phyloP scores from a whole-genome alignment of 148 eudicot species.

The Amaranthus hypochondriacus region DNA sequence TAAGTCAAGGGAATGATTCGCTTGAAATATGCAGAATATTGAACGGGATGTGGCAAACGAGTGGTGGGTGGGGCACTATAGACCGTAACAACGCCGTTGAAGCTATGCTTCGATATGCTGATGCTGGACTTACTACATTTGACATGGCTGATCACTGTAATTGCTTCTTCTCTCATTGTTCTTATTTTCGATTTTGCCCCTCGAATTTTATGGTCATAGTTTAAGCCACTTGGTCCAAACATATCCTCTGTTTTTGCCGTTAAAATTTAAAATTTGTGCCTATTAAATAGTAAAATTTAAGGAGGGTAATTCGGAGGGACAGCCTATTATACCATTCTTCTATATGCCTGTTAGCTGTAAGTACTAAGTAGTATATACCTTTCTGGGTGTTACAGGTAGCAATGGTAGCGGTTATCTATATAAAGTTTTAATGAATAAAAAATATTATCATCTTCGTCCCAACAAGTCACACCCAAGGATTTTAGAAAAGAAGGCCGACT shows the following conservation, averaged over 20 bases:
- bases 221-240: background rate
- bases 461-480: too few species aligned
- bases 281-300: background rate
- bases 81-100: slow-evolving; percentile 81
- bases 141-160: slow-evolving; percentile 94
- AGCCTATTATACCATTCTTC: too few species aligned
- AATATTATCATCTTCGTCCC: too few species aligned
- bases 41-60: slow-evolving; percentile 98
- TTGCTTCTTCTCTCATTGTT: background rate
- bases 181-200: slow-evolving; percentile 20
- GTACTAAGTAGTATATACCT: too few species aligned
- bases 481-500: too few species aligned
- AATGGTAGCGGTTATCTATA: too few species aligned
- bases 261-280: background rate
- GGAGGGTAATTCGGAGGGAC: background rate
- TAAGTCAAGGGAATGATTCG: slow-evolving; percentile 59
- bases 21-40: slow-evolving; percentile 73
- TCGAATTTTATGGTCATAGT: slow-evolving; percentile 4
- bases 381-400: too few species aligned
- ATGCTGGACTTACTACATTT: slow-evolving; percentile 75
- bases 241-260: background rate
- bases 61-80: slow-evolving; percentile 96
- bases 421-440: too few species aligned
- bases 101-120: slow-evolving; percentile 83
- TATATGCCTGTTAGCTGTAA: too few species aligned